Percentiles rank a stretch among this genome's conserved stretches.
phyloP scores from a whole-genome alignment of 2,329 filamentous ascomycete species.

The Colletotrichum gigasporum region DNA sequence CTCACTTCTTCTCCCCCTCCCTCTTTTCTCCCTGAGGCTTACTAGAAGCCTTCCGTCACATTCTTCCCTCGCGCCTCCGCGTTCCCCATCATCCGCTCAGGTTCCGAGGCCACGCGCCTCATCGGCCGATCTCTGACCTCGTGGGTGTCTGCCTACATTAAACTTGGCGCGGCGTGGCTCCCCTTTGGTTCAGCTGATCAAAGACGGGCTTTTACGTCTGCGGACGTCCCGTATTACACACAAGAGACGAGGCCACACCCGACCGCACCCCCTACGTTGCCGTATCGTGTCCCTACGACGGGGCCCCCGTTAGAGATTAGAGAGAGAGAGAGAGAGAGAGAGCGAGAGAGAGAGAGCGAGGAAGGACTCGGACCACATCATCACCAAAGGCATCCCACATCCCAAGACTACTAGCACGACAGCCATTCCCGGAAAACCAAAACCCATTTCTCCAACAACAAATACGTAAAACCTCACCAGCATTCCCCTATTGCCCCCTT shows the following conservation, averaged over 20 bases:
- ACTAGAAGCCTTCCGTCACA: not conserved
- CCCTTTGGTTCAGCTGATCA: slow-evolving; percentile 8
- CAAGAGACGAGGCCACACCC: slow-evolving; percentile 9
- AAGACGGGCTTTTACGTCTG: too few species aligned
- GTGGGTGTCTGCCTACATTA: slow-evolving; percentile 25
- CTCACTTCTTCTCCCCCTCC: not conserved
- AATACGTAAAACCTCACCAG: not conserved
- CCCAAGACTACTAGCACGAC: slow-evolving; percentile 21
- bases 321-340: too few species aligned
- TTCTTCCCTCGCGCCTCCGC: not conserved
- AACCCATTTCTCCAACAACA: slow-evolving; percentile 12
- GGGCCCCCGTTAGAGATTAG: too few species aligned
- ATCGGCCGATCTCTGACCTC: slow-evolving; percentile 29
- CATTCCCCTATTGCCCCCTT: not conserved
- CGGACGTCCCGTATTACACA: too few species aligned
- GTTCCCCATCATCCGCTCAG: not conserved
- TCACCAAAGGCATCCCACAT: not conserved
- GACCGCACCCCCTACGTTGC: not conserved
- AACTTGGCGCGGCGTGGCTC: slow-evolving; percentile 25
- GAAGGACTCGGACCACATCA: slow-evolving; percentile 20
- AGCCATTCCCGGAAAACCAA: slow-evolving; percentile 13
- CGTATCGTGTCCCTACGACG: not conserved
- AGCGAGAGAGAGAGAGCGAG: too few species aligned
- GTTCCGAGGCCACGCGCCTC: slow-evolving; percentile 11
- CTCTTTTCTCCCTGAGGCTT: not conserved